These are phyloP conservation scores for Botrytis aclada DNA, from an alignment of 2,329 filamentous ascomycete genomes.

Conservation along the genomic window DNA sequence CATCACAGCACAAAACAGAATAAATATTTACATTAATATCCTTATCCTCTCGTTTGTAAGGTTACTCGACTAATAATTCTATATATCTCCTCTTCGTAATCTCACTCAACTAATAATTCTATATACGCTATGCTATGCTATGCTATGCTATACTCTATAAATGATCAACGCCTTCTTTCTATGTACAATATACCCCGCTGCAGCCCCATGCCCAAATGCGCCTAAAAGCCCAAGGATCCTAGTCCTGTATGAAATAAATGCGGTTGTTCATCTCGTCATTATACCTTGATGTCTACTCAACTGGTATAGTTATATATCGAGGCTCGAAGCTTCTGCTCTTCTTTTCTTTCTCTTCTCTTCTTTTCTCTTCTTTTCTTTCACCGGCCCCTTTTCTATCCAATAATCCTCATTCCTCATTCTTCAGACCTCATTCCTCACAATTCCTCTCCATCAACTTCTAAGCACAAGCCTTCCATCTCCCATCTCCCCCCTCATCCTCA, in stretches of 20 bases:
- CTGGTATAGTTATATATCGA: background rate
- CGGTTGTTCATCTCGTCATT: background rate
- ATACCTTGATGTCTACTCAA: background rate
- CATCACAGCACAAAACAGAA: too few species aligned
- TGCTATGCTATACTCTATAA: too few species aligned
- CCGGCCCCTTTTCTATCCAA: too few species aligned
- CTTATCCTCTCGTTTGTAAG: background rate
- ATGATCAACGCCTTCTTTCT: background rate
- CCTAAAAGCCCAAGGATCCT: background rate
- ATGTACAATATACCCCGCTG: background rate
- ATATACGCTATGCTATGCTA: background rate
- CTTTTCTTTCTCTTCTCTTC: background rate
- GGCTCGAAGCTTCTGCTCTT: background rate
- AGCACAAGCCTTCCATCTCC: background rate
- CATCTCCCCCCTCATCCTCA: background rate
- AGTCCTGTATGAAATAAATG: background rate
- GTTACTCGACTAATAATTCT: fast-evolving
- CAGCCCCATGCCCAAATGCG: background rate
- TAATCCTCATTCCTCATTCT: too few species aligned
- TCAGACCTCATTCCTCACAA: too few species aligned
- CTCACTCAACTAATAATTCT: fast-evolving
- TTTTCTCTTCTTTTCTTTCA: background rate
- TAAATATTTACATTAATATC: background rate
- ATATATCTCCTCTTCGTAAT: too few species aligned
- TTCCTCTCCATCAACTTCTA: too few species aligned